Percentiles rank a stretch among this genome's conserved stretches.
These are phyloP conservation scores for Neurospora sp. DNA, from an alignment of 495 filamentous ascomycete species.

Conservation along the genomic window DNA sequence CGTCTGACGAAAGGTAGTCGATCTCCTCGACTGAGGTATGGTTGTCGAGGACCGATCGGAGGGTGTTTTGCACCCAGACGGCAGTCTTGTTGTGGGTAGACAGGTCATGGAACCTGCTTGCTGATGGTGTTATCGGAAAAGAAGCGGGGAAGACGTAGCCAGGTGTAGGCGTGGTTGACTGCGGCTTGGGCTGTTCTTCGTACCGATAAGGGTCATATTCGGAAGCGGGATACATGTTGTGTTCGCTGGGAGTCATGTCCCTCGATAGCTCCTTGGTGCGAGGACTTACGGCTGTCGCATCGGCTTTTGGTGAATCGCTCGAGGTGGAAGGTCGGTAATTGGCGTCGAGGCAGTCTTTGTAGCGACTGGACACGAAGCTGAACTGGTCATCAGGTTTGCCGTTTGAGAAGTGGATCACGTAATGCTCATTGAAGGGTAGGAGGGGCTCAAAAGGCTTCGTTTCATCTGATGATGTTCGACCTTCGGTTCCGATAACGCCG, in stretches of 20 bases:
- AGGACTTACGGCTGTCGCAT: not conserved
- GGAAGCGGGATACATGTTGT: not conserved
- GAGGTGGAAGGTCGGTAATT: not conserved
- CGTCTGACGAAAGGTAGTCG: conserved; percentile 27
- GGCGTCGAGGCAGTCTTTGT: not conserved
- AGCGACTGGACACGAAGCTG: conserved; percentile 17
- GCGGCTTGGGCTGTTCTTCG: not conserved
- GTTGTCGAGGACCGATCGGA: conserved; percentile 28
- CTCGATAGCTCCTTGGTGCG: not conserved
- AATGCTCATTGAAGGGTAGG: conserved; percentile 32
- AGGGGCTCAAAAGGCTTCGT: conserved; percentile 18
- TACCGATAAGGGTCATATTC: not conserved
- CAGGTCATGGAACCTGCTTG: conserved; percentile 25
- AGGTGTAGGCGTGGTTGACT: not conserved
- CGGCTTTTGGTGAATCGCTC: not conserved
- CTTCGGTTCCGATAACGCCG: not conserved
- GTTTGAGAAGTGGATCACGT: conserved; percentile 30
- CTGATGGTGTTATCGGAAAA: conserved; percentile 10
- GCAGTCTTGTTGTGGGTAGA: conserved; percentile 25
- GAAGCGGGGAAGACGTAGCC: not conserved
- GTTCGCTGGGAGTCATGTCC: not conserved
- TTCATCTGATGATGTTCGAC: not conserved
- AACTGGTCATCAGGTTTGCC: conserved; percentile 17
- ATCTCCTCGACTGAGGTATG: conserved; percentile 26
- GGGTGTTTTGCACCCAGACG: conserved; percentile 30